These are phyloP conservation scores for Solioccasus polychromus DNA, from an alignment of 768 basidiomycete species.

Conservation along the genomic window DNA sequence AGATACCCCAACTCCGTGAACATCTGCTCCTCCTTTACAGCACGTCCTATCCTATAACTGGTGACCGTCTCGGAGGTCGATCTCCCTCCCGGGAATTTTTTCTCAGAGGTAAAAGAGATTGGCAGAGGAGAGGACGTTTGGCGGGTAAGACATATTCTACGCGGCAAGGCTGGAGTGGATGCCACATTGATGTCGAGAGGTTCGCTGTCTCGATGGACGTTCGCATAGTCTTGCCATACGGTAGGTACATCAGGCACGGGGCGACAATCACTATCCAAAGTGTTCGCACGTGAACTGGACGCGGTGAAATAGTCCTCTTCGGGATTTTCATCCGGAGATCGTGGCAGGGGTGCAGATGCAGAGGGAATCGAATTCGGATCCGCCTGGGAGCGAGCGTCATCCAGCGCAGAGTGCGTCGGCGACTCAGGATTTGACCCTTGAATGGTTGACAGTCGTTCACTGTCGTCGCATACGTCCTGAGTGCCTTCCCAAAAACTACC, in stretches of 20 bases:
- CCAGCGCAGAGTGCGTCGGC: constrained; percentile 13
- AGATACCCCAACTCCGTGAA: constrained; percentile 66
- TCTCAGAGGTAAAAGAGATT: constrained; percentile 33
- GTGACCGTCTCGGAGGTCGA: constrained; percentile 32
- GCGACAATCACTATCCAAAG: constrained; percentile 15
- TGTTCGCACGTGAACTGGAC: constrained; percentile 23
- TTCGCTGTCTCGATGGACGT: constrained; percentile 26
- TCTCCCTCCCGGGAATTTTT: constrained; percentile 31
- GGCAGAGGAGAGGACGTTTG: constrained; percentile 68
- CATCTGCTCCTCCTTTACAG: constrained; percentile 66
- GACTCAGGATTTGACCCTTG: constrained; percentile 25
- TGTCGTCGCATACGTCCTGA: constrained; percentile 52
- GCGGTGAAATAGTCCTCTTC: constrained; percentile 33
- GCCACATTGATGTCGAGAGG: constrained; percentile 30
- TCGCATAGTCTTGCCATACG: constrained; percentile 28
- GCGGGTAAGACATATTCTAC: constrained; percentile 53
- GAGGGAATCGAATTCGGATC: constrained; percentile 14
- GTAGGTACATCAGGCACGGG: constrained; percentile 15
- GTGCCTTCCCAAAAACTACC: constrained; percentile 79
- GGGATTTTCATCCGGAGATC: constrained; percentile 21
- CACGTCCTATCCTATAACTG: constrained; percentile 42
- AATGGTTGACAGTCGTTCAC: constrained; percentile 20
- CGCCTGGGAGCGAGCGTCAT: constrained; percentile 1
- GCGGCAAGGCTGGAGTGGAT: constrained; percentile 47
- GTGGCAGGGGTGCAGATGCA: constrained; percentile 19